A percentile compares a stretch with the other conserved stretches of the same genome.
These are phyloP conservation scores for Lentinula edodes DNA, from an alignment of 768 basidiomycete species.

Conservation along the genomic window DNA sequence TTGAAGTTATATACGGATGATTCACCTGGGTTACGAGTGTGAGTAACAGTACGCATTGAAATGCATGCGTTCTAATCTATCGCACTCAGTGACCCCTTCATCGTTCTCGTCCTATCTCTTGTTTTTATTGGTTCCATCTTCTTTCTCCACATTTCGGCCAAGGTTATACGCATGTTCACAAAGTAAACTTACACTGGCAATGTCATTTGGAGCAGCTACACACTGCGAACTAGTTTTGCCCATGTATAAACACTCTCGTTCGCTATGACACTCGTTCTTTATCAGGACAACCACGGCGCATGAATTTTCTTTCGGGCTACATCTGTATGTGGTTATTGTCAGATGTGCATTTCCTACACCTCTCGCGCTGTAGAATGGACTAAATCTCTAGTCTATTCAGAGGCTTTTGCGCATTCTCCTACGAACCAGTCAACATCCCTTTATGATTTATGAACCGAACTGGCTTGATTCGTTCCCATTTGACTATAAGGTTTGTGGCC, in stretches of 20 bases:
- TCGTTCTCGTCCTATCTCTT: constrained; percentile 91
- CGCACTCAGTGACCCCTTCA: constrained; percentile 80
- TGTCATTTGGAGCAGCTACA: background rate
- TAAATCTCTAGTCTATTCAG: background rate
- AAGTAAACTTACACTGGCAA: constrained; percentile 44
- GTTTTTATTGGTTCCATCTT: constrained; percentile 98
- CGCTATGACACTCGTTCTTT: constrained; percentile 1
- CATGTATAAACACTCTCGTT: background rate
- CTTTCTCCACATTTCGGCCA: constrained; percentile 97
- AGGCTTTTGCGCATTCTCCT: background rate
- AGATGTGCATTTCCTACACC: no score
- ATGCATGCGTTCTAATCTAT: background rate
- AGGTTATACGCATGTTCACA: constrained; percentile 86
- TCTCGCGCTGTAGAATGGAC: no score
- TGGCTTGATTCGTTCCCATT: background rate
- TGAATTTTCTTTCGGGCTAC: no score
- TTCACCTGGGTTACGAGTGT: constrained; percentile 96
- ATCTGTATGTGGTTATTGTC: no score
- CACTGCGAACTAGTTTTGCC: background rate
- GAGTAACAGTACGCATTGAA: constrained; percentile 30
- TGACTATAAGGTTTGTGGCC: constrained; percentile 1
- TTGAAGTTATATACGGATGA: constrained; percentile 98
- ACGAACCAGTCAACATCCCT: background rate
- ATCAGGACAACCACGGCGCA: background rate
- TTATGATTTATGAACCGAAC: background rate